These are phyloP conservation scores for Sporobolomyces roseus DNA, from an alignment of 768 basidiomycete species.

Conservation along the genomic window DNA sequence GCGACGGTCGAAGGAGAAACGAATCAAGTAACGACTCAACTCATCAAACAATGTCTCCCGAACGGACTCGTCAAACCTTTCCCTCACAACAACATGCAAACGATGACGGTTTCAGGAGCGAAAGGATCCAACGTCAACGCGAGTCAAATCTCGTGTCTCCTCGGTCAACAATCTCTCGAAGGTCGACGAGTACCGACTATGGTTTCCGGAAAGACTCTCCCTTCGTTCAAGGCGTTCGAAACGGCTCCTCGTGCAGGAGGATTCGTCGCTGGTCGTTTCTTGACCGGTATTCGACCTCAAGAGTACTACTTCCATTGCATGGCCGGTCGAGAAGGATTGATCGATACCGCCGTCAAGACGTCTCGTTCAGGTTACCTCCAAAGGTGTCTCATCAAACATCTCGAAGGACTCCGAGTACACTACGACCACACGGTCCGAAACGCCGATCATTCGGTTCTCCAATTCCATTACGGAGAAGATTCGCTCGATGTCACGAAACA, in stretches of 20 bases:
- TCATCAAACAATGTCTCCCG: constrained; percentile 83
- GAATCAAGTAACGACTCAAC: constrained; percentile 77
- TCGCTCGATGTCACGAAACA: constrained; percentile 94
- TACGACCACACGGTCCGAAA: constrained; percentile 98
- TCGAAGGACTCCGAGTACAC: constrained; percentile 92
- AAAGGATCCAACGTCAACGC: constrained; percentile 98
- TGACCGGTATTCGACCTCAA: constrained; percentile 95
- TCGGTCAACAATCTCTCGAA: constrained; percentile 97
- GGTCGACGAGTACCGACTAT: constrained; percentile 98
- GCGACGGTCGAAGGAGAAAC: constrained; percentile 63
- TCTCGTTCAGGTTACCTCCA: constrained; percentile 97
- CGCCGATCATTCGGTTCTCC: constrained; percentile 85
- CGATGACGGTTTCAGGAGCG: constrained; percentile 96
- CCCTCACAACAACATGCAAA: constrained; percentile 98
- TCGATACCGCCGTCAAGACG: constrained; percentile 98
- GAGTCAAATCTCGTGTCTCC: constrained; percentile 92
- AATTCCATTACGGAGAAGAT: constrained; percentile 96
- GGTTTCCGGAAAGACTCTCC: constrained; percentile 97
- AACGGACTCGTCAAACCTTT: constrained; percentile 83
- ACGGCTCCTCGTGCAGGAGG: constrained; percentile 98
- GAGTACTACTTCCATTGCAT: constrained; percentile 99
- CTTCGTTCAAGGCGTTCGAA: constrained; percentile 94
- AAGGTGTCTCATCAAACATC: constrained; percentile 94
- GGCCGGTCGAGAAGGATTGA: constrained; percentile 97
- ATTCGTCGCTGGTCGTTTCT: constrained; percentile 95